phyloP scores from a whole-genome alignment of 2,329 filamentous ascomycete species.

The Colletotrichum musae region DNA sequence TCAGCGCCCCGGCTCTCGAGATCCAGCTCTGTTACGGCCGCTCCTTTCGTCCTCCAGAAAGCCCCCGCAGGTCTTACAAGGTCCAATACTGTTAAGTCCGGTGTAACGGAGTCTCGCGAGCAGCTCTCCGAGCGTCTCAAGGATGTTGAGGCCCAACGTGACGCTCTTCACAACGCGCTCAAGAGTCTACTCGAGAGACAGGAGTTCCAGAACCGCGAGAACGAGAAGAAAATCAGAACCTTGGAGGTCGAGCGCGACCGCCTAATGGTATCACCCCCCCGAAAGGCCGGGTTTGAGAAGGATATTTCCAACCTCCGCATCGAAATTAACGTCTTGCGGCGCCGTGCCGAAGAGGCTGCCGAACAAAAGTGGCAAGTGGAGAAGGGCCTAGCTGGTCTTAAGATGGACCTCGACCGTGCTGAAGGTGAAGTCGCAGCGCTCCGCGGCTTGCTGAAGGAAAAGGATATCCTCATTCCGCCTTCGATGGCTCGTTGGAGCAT shows the following conservation, averaged over 20 bases:
- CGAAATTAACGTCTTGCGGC: constrained; percentile 87
- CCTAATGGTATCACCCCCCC: constrained; percentile 77
- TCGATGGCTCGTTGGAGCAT: constrained; percentile 63
- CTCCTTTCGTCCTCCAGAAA: constrained; percentile 54
- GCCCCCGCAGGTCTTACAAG: constrained; percentile 66
- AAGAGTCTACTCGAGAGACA: constrained; percentile 89
- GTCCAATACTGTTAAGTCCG: constrained; percentile 69
- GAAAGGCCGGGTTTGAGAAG: constrained; percentile 84
- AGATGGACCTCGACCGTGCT: constrained; percentile 96
- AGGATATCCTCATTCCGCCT: constrained; percentile 83
- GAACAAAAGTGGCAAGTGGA: constrained; percentile 98
- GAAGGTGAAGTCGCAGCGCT: constrained; percentile 94
- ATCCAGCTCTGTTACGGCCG: constrained; percentile 77
- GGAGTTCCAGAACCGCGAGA: constrained; percentile 86
- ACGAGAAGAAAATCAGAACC: constrained; percentile 82
- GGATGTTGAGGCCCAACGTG: constrained; percentile 93
- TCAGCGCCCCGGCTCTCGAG: constrained; percentile 61
- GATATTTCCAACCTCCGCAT: constrained; percentile 85
- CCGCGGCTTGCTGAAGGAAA: constrained; percentile 82
- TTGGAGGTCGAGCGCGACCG: constrained; percentile 85
- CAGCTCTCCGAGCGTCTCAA: constrained; percentile 85
- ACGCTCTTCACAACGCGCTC: constrained; percentile 90
- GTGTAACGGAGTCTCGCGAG: constrained; percentile 71
- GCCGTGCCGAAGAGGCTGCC: constrained; percentile 91
- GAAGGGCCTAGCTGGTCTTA: constrained; percentile 87